phyloP scores from a whole-genome alignment of 176 grass and related monocot genomes.

The Aegilops umbellulata region DNA sequence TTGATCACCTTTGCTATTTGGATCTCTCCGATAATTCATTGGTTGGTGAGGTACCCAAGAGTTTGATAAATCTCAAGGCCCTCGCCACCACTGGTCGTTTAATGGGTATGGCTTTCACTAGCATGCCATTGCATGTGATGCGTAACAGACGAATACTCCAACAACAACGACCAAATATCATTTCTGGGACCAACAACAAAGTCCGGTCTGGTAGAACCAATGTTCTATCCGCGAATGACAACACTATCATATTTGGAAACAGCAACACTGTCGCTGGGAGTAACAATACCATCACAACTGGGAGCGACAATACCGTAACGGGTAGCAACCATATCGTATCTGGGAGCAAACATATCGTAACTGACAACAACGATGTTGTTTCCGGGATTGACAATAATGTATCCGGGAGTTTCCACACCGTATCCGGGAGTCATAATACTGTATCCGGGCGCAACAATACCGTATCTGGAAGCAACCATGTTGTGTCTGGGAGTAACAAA shows the following conservation, averaged over 20 bases:
- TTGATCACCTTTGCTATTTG: background rate
- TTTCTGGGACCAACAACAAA: background rate
- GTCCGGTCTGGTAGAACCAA: too few relatives aligned
- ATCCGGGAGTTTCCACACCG: too few relatives aligned
- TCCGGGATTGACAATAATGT: too few relatives aligned
- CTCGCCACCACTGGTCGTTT: background rate
- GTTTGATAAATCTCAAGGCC: background rate
- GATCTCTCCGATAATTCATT: background rate
- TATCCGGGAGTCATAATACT: background rate
- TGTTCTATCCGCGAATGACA: too few relatives aligned
- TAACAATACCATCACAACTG: too few relatives aligned
- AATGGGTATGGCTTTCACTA: background rate
- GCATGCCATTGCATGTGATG: too few relatives aligned
- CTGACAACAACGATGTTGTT: too few relatives aligned
- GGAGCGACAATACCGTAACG: too few relatives aligned
- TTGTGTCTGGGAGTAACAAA: background rate
- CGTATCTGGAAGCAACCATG: background rate
- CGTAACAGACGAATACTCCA: background rate
- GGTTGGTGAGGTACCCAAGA: background rate
- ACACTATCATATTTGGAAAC: background rate
- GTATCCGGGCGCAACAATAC: background rate
- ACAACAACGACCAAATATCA: background rate
- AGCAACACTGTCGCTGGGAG: too few relatives aligned
- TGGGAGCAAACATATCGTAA: too few relatives aligned
- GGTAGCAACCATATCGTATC: too few relatives aligned